These are phyloP conservation scores for Pharnaceum exiguum DNA, from an alignment of 148 eudicot genomes.

Conservation along the genomic window DNA sequence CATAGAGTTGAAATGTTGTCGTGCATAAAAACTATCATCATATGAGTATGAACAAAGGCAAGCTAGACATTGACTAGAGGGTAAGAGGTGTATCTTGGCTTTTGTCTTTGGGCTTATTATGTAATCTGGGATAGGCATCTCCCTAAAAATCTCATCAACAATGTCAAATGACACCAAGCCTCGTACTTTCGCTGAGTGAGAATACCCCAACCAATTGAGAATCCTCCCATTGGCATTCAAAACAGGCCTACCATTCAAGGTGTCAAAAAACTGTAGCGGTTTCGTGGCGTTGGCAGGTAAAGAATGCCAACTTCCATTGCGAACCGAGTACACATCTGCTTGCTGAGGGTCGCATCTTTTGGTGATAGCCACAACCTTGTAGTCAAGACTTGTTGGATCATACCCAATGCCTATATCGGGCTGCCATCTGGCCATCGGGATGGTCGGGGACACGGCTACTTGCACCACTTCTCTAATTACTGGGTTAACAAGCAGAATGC, in stretches of 20 bases:
- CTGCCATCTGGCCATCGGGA: background rate
- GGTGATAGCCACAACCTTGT: no score
- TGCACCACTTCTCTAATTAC: no score
- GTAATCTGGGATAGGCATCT: background rate
- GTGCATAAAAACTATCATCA: no score
- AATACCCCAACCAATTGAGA: background rate
- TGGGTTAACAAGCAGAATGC: no score
- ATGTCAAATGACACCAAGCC: conserved; percentile 3
- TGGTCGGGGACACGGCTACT: no score
- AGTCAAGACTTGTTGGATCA: no score
- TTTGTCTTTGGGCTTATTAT: background rate
- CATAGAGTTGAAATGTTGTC: background rate
- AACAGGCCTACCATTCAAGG: background rate
- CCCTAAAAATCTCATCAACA: background rate
- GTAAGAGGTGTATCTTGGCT: background rate
- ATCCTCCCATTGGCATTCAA: conserved; percentile 3
- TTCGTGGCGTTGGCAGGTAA: background rate
- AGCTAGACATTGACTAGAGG: background rate
- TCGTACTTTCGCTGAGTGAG: background rate
- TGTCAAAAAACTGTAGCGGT: background rate
- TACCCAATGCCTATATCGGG: no score
- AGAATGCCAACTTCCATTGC: background rate
- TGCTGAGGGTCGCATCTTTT: no score
- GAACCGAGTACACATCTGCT: conserved; percentile 7
- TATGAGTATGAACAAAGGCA: conserved; percentile 6